Conservation (phyloP, 2,329 filamentous ascomycete genomes). For the Aspergillus glaucus region DNA sequence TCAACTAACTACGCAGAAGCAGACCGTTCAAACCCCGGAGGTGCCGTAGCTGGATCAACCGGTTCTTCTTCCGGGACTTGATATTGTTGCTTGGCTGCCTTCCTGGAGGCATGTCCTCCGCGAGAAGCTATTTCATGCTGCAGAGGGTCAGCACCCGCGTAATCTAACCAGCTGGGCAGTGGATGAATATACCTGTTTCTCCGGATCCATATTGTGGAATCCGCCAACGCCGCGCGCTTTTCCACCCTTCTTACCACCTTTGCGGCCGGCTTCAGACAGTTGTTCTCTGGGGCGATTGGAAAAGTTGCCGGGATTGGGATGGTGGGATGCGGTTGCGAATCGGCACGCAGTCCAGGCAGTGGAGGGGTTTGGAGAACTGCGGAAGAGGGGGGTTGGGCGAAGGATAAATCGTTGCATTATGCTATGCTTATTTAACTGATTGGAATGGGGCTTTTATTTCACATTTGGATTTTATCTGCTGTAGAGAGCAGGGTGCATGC, state of each 20-base stretch:
- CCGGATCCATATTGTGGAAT: constrained; percentile 22
- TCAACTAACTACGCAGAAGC: constrained; percentile 3
- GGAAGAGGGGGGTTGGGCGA: neutral
- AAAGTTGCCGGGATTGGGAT: constrained; percentile 31
- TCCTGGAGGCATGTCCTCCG: constrained; percentile 16
- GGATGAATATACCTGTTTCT: constrained; percentile 20
- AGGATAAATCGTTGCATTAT: constrained; percentile 2
- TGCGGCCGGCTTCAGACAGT: constrained; percentile 18
- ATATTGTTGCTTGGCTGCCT: constrained; percentile 2
- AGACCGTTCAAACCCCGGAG: constrained; percentile 17
- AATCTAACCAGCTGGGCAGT: too few species aligned
- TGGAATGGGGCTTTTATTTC: neutral
- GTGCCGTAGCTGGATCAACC: constrained; percentile 12
- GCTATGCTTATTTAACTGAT: neutral
- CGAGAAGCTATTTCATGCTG: constrained; percentile 21
- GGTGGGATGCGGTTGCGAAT: constrained; percentile 15
- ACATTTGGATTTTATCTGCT: too few species aligned
- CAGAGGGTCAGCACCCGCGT: neutral
- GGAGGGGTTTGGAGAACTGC: neutral
- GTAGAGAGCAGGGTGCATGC: neutral
- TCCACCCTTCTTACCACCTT: constrained; percentile 23
- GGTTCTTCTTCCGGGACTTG: constrained; percentile 1
- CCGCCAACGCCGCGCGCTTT: constrained; percentile 20
- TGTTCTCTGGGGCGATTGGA: constrained; percentile 24
- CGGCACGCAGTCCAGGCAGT: constrained; percentile 2